Evolutionary conservation across 306 rosid species (phyloP).

Genomic region (Parietaria judaica): DNA sequence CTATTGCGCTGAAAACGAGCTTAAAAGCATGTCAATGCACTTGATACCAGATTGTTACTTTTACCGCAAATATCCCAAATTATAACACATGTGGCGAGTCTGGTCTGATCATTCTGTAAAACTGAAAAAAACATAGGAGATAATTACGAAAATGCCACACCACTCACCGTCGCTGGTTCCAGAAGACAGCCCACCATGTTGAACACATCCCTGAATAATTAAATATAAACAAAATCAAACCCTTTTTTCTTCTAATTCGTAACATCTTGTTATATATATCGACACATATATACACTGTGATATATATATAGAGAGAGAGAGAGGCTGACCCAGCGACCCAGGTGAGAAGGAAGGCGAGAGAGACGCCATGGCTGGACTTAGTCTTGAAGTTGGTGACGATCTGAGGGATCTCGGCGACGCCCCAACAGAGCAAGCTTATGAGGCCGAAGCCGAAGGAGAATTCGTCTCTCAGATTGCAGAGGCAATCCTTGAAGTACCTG

Average conservation of each 20-base stretch:
- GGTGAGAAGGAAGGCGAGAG: slow-evolving; percentile 76
- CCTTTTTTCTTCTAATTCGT: no score
- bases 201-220: slow-evolving; percentile 51
- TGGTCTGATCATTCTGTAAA: slow-evolving; percentile 6
- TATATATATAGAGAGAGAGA: background rate
- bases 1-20: no score
- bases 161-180: slow-evolving; percentile 88
- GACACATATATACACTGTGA: background rate
- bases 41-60: no score
- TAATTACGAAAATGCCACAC: background rate
- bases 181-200: slow-evolving; percentile 79
- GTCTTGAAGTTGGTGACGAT: slow-evolving; percentile 71
- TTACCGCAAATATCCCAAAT: no score
- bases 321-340: slow-evolving; percentile 79
- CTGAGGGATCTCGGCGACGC: slow-evolving; percentile 86
- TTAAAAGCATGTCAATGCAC: no score
- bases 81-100: background rate
- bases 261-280: no score
- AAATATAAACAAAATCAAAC: background rate
- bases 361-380: slow-evolving; percentile 87
- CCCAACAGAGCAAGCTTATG: slow-evolving; percentile 67
- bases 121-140: slow-evolving; percentile 5
- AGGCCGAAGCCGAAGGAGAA: slow-evolving; percentile 64
- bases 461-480: slow-evolving; percentile 61
- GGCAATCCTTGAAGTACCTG: slow-evolving; percentile 67